phyloP scores from a whole-genome alignment of 192 early-diverging fungal genomes.

The Dimargaris xerosporica region DNA sequence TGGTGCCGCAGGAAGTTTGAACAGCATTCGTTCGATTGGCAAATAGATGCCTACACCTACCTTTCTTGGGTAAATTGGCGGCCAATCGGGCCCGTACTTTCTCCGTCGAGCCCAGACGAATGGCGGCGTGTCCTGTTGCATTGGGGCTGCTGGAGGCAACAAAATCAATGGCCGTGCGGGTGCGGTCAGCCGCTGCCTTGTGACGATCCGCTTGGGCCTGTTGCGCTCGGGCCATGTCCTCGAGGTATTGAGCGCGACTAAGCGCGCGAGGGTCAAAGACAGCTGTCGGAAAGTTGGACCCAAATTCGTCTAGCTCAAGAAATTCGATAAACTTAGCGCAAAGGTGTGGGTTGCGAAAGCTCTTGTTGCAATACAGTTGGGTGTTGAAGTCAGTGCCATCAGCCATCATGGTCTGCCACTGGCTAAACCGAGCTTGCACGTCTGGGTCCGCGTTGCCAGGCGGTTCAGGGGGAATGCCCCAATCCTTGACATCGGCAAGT shows the following conservation, averaged over 20 bases:
- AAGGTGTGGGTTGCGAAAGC: conserved; percentile 84
- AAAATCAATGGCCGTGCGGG: no score
- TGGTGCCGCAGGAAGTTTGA: no score
- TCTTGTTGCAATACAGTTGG: conserved; percentile 62
- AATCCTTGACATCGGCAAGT: neutral
- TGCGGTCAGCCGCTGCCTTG: no score
- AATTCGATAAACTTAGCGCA: conserved; percentile 76
- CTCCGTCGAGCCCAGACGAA: no score
- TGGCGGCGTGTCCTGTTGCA: no score
- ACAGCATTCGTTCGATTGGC: no score
- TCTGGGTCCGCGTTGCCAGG: conserved; percentile 34
- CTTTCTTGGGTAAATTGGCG: no score
- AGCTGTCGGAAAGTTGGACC: conserved; percentile 54
- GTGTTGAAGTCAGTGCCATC: conserved; percentile 70
- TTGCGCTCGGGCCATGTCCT: conserved; percentile 1
- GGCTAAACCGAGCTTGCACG: conserved; percentile 58
- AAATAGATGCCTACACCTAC: no score
- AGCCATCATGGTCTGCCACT: conserved; percentile 48
- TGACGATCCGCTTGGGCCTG: neutral
- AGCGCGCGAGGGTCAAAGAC: conserved; percentile 45
- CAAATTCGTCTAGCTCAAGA: conserved; percentile 64
- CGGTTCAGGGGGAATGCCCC: conserved; percentile 3
- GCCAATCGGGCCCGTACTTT: no score
- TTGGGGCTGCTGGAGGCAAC: no score
- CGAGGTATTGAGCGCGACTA: neutral